Evolutionary conservation across 495 filamentous ascomycete species (phyloP).

Genomic region (Aspergillus coremiiformis): DNA sequence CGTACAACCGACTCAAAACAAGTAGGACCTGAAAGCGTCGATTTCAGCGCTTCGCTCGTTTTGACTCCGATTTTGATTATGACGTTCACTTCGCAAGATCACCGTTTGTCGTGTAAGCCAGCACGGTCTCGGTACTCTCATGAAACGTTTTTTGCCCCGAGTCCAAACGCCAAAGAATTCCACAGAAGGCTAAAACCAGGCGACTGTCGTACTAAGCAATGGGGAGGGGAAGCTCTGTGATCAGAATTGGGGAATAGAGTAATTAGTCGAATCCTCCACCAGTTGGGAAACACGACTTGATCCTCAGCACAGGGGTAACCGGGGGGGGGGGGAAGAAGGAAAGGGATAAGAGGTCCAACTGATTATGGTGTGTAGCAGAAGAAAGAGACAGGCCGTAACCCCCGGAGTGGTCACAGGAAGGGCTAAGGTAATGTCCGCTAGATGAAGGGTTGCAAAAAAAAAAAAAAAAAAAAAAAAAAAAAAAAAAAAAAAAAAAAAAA

Average conservation of each 20-base stretch:
- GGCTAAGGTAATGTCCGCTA: background rate
- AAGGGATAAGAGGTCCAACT: background rate
- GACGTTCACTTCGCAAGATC: background rate
- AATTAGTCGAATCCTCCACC: slow-evolving; percentile 2
- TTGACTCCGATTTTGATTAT: background rate
- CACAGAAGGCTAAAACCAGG: background rate
- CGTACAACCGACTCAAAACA: background rate
- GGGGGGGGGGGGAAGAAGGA: background rate
- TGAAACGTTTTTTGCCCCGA: background rate
- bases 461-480: background rate
- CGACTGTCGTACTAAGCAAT: background rate
- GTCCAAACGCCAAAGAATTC: background rate
- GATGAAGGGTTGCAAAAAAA: background rate
- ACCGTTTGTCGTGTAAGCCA: background rate
- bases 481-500: background rate
- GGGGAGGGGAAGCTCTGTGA: background rate
- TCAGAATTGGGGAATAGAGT: slow-evolving; percentile 1
- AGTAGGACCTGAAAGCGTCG: background rate
- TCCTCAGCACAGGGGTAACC: background rate
- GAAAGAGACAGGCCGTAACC: background rate
- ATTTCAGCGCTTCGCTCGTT: background rate
- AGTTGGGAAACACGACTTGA: slow-evolving; percentile 1
- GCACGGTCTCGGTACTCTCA: background rate
- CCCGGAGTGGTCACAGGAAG: background rate
- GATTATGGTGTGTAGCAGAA: background rate